phyloP scores from a whole-genome alignment of 257 asterid genomes.

The Prunella vulgaris region DNA sequence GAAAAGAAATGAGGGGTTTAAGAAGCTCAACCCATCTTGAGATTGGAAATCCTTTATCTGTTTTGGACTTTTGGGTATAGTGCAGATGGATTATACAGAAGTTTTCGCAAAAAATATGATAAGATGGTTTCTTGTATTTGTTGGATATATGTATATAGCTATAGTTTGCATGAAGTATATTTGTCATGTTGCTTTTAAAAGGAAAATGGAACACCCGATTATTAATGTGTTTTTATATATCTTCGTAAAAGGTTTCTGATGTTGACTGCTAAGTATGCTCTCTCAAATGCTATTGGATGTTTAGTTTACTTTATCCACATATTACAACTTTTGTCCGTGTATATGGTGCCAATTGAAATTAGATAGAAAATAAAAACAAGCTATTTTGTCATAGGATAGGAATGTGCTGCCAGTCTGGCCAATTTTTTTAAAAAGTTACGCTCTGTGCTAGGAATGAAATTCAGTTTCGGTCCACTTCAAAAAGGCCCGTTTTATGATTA shows the following conservation, averaged over 20 bases:
- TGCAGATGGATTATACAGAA: not conserved
- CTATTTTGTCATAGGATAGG: not conserved
- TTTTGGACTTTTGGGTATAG: not conserved
- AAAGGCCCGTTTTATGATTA: not conserved
- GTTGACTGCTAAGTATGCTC: not conserved
- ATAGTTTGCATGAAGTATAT: not conserved
- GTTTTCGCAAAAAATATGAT: not conserved
- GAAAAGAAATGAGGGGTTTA: not conserved
- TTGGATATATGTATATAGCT: not conserved
- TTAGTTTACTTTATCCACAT: not conserved
- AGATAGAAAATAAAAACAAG: not conserved
- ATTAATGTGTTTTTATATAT: not conserved
- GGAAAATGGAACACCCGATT: not conserved
- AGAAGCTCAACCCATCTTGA: not conserved
- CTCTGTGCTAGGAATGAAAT: not conserved
- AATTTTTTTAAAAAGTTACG: constrained; percentile 4
- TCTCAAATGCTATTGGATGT: not conserved
- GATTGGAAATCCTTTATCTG: not conserved
- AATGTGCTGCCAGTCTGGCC: not conserved
- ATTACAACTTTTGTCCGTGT: not conserved
- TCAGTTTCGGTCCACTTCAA: not conserved
- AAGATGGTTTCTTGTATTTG: not conserved
- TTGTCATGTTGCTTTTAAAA: not conserved
- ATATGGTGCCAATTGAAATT: not conserved
- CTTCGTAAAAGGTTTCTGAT: not conserved